Evolutionary conservation across 1,284 basidiomycete species (phyloP), one percentile per base, ranked within the genome.

Genomic region (Coniferiporia sulphurascens): DNA sequence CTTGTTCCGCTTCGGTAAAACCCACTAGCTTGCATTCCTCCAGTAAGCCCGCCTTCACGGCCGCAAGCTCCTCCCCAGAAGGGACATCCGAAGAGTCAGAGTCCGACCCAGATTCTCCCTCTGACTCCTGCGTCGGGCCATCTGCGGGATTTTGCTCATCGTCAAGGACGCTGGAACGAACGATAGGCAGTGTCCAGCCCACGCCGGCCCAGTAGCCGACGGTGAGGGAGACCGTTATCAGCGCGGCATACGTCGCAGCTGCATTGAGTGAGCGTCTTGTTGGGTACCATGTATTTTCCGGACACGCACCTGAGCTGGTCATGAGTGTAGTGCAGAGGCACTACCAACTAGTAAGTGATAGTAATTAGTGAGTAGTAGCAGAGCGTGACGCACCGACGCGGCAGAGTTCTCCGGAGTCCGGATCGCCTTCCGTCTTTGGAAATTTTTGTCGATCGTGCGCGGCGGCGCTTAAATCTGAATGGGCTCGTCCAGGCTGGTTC

Each of bases 11-110:
- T 35, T 27, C 12, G 13, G 36, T 9, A 17, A 6, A 4, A 62
- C 71, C 55, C 46, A 74, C 79, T 55, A 82, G 69, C 67, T 82
- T 82, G 68, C 78, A 76, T 52, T 80, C 82, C 56, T 86, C 84
- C 17, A 70, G 64, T 17, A 71, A 63, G n/a, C 74, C 74, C 15
- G 81, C 72, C 62, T 75, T 75, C 54, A 84, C 70, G 7, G 70
- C 62, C 21, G 71, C 68, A 43, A 83, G 70, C 32, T 74, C 72
- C 56, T 68, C 69, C 63, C 70, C 66, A 59, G 61, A 68, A 34
- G 62, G 36, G 43, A 59, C 64, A 32, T 65, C 67, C 49, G 67
- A 67, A 3, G 55, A 36, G 44, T 63, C 58, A 44, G 44, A 52
- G 19, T 63, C 64, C 2, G 38, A 41, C 15, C 38, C 38, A 3